Evolutionary conservation across 306 rosid genomes (phyloP).

Genomic region (Vicia faba): DNA sequence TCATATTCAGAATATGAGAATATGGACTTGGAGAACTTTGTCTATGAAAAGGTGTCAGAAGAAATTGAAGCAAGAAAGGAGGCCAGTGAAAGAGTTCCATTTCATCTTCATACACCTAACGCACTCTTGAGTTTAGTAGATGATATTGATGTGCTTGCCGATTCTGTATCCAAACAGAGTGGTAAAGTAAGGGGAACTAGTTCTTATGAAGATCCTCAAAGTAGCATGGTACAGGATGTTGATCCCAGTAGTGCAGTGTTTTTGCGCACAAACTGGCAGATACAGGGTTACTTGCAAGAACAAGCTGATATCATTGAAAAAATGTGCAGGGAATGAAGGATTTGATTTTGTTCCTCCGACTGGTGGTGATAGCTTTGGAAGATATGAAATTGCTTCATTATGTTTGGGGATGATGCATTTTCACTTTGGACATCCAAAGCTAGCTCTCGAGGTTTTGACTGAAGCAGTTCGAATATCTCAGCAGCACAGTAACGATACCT

Average conservation of each 20-base stretch:
- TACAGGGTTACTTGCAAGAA: constrained; percentile 91
- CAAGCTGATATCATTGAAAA: constrained; percentile 87
- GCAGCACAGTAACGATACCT: constrained; percentile 92
- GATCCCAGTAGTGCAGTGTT: constrained; percentile 63
- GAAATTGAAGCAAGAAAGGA: constrained; percentile 85
- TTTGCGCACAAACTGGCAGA: constrained; percentile 86
- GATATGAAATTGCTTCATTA: constrained; percentile 83
- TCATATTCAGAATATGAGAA: constrained; percentile 74
- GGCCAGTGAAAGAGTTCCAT: constrained; percentile 64
- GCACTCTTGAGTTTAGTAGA: constrained; percentile 78
- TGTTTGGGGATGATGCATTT: constrained; percentile 97
- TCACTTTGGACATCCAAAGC: constrained; percentile 93
- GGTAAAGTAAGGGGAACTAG: constrained; percentile 56
- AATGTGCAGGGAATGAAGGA: constrained; percentile 99
- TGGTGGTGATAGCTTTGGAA: constrained; percentile 68
- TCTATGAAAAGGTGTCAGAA: constrained; percentile 81
- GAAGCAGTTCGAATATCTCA: constrained; percentile 95
- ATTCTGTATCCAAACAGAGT: constrained; percentile 52
- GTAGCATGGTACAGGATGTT: constrained; percentile 50
- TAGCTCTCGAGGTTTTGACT: constrained; percentile 92
- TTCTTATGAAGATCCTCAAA: constrained; percentile 58
- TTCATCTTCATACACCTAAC: constrained; percentile 81
- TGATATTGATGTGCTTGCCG: constrained; percentile 69
- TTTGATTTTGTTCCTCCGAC: constrained; percentile 73
- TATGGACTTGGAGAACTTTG: constrained; percentile 93